Conservation (phyloP, 768 basidiomycete species). For the Epithele typhae region DNA sequence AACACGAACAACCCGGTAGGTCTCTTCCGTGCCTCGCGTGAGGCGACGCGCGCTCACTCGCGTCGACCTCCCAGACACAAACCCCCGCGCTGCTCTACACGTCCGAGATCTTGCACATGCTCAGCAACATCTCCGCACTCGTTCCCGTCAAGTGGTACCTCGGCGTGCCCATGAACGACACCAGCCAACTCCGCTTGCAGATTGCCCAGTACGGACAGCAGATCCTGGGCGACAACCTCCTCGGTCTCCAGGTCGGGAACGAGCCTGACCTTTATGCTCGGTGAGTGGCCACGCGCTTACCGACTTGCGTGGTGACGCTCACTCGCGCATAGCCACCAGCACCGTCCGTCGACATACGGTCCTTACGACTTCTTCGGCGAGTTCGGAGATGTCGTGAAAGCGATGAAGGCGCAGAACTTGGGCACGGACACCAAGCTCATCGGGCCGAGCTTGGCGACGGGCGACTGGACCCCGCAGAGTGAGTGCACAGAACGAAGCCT, state of each 20-base stretch:
- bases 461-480: conserved; percentile 28
- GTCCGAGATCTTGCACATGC: conserved; percentile 45
- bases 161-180: conserved; percentile 29
- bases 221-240: conserved; percentile 38
- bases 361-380: conserved; percentile 29
- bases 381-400: conserved; percentile 23
- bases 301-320: too few relatives aligned
- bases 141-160: conserved; percentile 47
- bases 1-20: conserved; percentile 37
- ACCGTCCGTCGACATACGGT: conserved; percentile 29
- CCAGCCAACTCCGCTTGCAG: conserved; percentile 24
- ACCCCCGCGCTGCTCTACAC: conserved; percentile 50
- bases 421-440: conserved; percentile 25
- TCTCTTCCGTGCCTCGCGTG: not conserved
- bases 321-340: conserved; percentile 27
- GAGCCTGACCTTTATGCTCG: conserved; percentile 52
- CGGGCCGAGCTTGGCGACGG: conserved; percentile 28
- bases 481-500: not conserved
- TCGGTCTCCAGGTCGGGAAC: conserved; percentile 54
- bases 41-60: conserved; percentile 21
- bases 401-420: conserved; percentile 20
- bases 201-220: conserved; percentile 38
- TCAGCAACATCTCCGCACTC: conserved; percentile 40
- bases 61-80: conserved; percentile 36
- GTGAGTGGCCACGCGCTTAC: conserved; percentile 29